Evolutionary conservation across 306 rosid genomes (phyloP), one percentile per base, ranked within the genome.

Genomic region (Elaeagnus macrophylla): DNA sequence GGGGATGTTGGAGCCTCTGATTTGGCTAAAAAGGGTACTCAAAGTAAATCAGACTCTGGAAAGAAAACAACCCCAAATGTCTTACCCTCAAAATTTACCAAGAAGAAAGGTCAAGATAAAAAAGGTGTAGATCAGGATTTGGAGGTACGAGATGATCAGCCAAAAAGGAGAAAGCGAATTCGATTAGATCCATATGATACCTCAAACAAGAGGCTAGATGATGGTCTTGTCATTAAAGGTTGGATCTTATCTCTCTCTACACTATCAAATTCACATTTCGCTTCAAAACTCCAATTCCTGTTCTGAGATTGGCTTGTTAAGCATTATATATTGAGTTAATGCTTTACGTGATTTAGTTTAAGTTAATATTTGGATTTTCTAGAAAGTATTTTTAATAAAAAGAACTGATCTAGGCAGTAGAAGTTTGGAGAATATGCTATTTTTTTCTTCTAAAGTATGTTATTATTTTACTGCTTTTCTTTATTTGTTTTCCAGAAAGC

Each of bases 131-230:
- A 52, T 41, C 82, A 70, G 45, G 76, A 73, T 68, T 47, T 63
- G 1, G 74, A 76, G 70, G 55, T 12, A 16, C 52, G 7, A 36
- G 73, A 53, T 67, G 85, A 67, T 59, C 73, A 57, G 56, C 79
- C 79, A 51, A 81, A 51, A 83, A 91, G 62, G 91, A 81, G 57
- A 67, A 84, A 87, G 73, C 78, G 77, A 66, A 86, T 91, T 57
- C 84, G 60, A 56, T 32, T 80, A 40, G 89, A 84, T 56, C 95
- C 86, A 0, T n/a, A 71, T 69, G 93, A 91, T 67, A 75, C 75
- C 70, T 86, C 96, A 59, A 86, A 91, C 71, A 91, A 91, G 77
- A 79, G 97, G 57, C 67, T 78, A 52, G 85, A 80, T 56, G 96
- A 91, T 58, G 64, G 72, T 54, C 51, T 72, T 61, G 73, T 25